These are phyloP conservation scores for Nitzschia putrida DNA, from an alignment of 108 stramenopile genomes.

Conservation along the genomic window DNA sequence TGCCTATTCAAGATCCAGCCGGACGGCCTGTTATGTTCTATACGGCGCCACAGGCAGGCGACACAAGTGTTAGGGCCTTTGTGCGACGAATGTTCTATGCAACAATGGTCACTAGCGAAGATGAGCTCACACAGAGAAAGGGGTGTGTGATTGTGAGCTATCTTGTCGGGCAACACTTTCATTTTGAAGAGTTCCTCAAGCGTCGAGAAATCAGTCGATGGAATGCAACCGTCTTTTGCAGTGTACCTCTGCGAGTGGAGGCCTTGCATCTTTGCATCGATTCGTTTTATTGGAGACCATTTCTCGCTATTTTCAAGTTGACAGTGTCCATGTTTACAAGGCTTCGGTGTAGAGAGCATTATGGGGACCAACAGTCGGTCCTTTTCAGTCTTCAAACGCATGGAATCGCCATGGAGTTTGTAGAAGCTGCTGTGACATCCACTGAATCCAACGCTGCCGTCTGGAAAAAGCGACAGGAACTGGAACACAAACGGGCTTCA, in stretches of 20 bases:
- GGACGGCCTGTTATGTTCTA: constrained; percentile 16
- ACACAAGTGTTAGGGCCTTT: neutral
- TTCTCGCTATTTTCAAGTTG: constrained; percentile 16
- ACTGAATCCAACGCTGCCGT: neutral
- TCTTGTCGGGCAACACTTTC: neutral
- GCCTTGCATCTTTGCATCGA: constrained; percentile 23
- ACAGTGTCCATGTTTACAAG: neutral
- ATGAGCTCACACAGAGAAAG: constrained; percentile 1
- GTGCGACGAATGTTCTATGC: neutral
- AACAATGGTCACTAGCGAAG: neutral
- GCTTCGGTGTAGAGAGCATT: constrained; percentile 1
- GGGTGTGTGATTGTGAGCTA: neutral
- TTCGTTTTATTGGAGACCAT: neutral
- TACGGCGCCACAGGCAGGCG: neutral
- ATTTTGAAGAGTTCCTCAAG: neutral
- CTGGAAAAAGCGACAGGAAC: neutral
- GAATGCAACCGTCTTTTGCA: neutral
- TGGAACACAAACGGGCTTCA: neutral
- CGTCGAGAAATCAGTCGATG: neutral
- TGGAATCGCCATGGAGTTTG: constrained; percentile 9
- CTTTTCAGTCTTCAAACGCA: constrained; percentile 12
- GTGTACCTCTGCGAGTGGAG: constrained; percentile 13
- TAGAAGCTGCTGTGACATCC: neutral
- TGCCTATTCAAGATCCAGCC: constrained; percentile 22
- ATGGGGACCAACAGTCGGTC: neutral